A percentile compares a stretch with the other conserved stretches of the same genome.
These are phyloP conservation scores for Senna tora DNA, from an alignment of 306 rosid genomes.

Conservation along the genomic window DNA sequence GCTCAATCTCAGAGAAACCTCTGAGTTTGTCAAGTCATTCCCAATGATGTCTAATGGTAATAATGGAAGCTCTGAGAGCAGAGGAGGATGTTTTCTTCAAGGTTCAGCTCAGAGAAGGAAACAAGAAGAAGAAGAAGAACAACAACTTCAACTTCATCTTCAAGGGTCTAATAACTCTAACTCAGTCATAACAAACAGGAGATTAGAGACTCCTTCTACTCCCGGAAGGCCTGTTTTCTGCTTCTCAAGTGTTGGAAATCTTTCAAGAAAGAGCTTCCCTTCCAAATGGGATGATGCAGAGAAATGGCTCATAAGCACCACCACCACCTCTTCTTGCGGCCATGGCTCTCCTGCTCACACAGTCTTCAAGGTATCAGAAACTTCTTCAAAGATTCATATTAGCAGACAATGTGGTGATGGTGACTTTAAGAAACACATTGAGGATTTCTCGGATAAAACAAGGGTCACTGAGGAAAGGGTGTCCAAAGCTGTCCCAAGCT, in stretches of 20 bases:
- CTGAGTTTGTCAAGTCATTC: constrained; percentile 95
- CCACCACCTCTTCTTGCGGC: too few relatives aligned
- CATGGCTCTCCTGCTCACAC: constrained; percentile 86
- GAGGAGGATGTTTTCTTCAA: constrained; percentile 42
- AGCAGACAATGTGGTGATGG: constrained; percentile 51
- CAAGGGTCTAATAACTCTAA: too few relatives aligned
- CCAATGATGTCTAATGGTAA: constrained; percentile 62
- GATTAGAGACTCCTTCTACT: constrained; percentile 75
- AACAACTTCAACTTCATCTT: too few relatives aligned
- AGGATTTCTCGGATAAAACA: constrained; percentile 64
- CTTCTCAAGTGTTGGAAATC: constrained; percentile 59
- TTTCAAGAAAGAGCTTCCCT: constrained; percentile 77
- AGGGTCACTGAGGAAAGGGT: constrained; percentile 67
- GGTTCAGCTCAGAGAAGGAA: constrained; percentile 56
- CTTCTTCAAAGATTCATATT: constrained; percentile 39
- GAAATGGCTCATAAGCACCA: constrained; percentile 85
- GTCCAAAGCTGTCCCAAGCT: constrained; percentile 58
- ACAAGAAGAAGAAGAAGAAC: too few relatives aligned
- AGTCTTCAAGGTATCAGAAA: constrained; percentile 45
- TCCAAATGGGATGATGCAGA: constrained; percentile 99
- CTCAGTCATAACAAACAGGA: constrained; percentile 56
- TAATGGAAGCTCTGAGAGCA: constrained; percentile 35
- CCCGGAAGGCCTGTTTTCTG: constrained; percentile 93
- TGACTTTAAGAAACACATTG: constrained; percentile 57
- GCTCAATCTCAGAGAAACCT: constrained; percentile 82